phyloP scores from a whole-genome alignment of 176 grass and related monocot genomes.

The Rhipidocladum racemiflorum region DNA sequence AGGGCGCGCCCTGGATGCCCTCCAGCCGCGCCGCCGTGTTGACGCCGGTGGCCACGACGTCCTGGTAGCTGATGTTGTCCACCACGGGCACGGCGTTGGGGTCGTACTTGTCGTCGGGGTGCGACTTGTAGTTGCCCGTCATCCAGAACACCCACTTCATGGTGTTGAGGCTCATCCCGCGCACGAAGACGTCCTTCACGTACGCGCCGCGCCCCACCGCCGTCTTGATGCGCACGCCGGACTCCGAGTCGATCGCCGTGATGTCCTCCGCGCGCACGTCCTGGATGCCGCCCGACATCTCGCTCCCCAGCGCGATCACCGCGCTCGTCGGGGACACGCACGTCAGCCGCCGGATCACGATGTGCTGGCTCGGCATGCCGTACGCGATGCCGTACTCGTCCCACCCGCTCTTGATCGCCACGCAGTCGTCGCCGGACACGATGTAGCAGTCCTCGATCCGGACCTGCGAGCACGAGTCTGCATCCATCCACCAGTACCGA shows the following conservation, averaged over 20 bases:
- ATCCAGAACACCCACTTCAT: constrained; percentile 98
- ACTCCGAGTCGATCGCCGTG: constrained; percentile 71
- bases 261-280: constrained; percentile 91
- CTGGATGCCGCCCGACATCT: constrained; percentile 93
- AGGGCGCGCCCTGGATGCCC: constrained; percentile 64
- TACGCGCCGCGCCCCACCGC: constrained; percentile 62
- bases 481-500: background rate
- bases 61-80: constrained; percentile 73
- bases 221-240: constrained; percentile 89
- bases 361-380: constrained; percentile 89
- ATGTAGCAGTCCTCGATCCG: constrained; percentile 96
- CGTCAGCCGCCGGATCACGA: constrained; percentile 57
- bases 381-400: constrained; percentile 90
- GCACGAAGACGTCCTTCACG: constrained; percentile 64
- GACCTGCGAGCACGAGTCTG: constrained; percentile 80
- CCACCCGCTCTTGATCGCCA: constrained; percentile 95
- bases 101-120: constrained; percentile 71
- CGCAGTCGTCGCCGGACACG: constrained; percentile 94
- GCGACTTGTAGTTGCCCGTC: constrained; percentile 82
- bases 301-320: constrained; percentile 81
- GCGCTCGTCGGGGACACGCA: constrained; percentile 92
- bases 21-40: constrained; percentile 58
- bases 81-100: constrained; percentile 72
- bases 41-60: constrained; percentile 71
- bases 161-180: constrained; percentile 52